These are phyloP conservation scores for Selaginella tamariscina DNA, from an alignment of 75 land plant species.

Conservation along the genomic window DNA sequence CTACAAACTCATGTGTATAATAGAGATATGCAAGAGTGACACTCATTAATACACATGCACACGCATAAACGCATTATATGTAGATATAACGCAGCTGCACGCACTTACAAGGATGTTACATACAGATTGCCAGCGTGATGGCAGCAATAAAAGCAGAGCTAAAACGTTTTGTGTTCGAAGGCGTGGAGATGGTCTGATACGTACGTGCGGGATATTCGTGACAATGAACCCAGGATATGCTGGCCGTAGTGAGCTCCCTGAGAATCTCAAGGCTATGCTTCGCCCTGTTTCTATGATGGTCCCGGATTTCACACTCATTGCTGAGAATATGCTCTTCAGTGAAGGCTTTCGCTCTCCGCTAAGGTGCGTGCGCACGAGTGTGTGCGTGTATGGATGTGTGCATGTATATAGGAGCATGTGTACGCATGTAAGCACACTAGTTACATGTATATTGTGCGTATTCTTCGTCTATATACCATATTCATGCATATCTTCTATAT, in stretches of 20 bases:
- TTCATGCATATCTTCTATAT: too few species aligned
- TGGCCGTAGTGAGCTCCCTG: conserved; percentile 30
- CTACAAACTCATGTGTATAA: too few species aligned
- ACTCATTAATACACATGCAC: too few species aligned
- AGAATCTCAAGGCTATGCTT: conserved; percentile 29
- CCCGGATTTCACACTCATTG: conserved; percentile 31
- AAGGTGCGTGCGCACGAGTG: conserved; percentile 27
- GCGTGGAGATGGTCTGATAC: conserved; percentile 22
- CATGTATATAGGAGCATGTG: background rate
- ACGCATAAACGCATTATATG: conserved; percentile 24
- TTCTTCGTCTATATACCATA: too few species aligned
- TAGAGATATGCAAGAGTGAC: too few species aligned
- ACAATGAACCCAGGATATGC: conserved; percentile 37
- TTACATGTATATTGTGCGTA: too few species aligned
- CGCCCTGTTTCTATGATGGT: conserved; percentile 32
- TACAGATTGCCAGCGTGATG: conserved; percentile 25
- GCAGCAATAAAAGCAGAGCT: conserved; percentile 21
- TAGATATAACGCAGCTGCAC: too few species aligned
- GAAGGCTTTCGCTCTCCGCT: conserved; percentile 25
- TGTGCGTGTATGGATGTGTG: conserved; percentile 7
- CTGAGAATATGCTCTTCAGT: conserved; percentile 32
- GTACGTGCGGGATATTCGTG: conserved; percentile 28
- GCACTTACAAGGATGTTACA: conserved; percentile 14
- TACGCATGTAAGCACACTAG: background rate
- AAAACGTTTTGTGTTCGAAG: conserved; percentile 20